Conservation (phyloP, 2,329 filamentous ascomycete genomes). For the Byssoonygena ceratinophila region DNA sequence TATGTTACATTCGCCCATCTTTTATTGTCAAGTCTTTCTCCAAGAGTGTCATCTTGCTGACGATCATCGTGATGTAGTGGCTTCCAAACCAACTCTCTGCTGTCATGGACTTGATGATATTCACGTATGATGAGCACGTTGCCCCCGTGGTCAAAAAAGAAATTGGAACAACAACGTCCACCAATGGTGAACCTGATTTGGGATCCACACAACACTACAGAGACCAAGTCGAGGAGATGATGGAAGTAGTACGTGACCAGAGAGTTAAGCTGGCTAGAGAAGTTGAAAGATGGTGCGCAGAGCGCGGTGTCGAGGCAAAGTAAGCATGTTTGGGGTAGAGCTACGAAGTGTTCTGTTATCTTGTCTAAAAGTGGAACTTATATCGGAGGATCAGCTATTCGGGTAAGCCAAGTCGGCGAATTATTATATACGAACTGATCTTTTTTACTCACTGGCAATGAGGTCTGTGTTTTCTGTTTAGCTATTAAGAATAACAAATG, state of each 20-base stretch:
- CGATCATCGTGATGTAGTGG: slow-evolving; percentile 28
- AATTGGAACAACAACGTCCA: slow-evolving; percentile 8
- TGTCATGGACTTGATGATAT: slow-evolving; percentile 42
- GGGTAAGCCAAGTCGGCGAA: not conserved
- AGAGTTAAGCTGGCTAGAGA: slow-evolving; percentile 33
- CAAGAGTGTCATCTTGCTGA: not conserved
- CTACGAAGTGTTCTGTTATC: not conserved
- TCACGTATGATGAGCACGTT: slow-evolving; percentile 34
- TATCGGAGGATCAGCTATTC: not conserved
- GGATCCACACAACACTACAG: slow-evolving; percentile 20
- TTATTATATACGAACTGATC: not conserved
- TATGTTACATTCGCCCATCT: slow-evolving; percentile 15
- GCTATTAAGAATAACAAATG: no score
- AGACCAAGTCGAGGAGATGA: slow-evolving; percentile 26
- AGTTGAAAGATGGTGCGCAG: slow-evolving; percentile 38
- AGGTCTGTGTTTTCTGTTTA: not conserved
- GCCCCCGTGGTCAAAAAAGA: slow-evolving; percentile 23
- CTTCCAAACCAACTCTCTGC: slow-evolving; percentile 40
- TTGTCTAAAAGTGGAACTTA: not conserved
- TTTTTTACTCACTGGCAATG: not conserved
- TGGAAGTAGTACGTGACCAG: slow-evolving; percentile 27
- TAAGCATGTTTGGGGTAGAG: not conserved
- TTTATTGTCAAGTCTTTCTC: not conserved
- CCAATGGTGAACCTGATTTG: slow-evolving; percentile 18
- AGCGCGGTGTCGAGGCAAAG: slow-evolving; percentile 29